A percentile compares a stretch with the other conserved stretches of the same genome.
phyloP scores from a whole-genome alignment of 495 filamentous ascomycete genomes.

The Gamarada debralockiae region DNA sequence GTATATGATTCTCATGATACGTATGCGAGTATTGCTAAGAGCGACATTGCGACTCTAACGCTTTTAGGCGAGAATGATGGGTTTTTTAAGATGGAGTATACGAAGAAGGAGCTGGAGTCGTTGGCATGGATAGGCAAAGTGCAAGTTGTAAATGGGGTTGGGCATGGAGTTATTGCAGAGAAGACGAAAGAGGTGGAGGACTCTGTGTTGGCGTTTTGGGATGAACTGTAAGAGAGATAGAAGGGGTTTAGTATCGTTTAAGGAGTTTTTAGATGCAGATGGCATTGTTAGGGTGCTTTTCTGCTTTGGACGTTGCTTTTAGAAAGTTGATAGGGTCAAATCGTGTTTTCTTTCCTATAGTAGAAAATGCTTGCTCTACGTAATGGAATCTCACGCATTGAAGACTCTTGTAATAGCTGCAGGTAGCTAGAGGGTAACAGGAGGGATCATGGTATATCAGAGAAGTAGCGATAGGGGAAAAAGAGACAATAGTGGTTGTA shows the following conservation, averaged over 20 bases:
- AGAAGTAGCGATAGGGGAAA: too few species aligned
- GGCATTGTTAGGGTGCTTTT: too few species aligned
- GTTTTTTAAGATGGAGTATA: conserved; percentile 24
- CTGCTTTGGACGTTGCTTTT: too few species aligned
- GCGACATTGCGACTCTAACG: conserved; percentile 24
- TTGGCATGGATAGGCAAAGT: conserved; percentile 12
- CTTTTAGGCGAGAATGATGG: conserved; percentile 41
- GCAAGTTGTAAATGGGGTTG: conserved; percentile 26
- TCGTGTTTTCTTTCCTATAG: too few species aligned
- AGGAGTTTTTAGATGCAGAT: too few species aligned
- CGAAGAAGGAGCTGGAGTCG: conserved; percentile 5
- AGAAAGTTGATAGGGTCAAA: too few species aligned
- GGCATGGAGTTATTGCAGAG: conserved; percentile 27
- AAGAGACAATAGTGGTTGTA: too few species aligned
- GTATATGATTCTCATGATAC: conserved; percentile 34
- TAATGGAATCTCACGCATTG: too few species aligned
- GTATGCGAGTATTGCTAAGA: conserved; percentile 31
- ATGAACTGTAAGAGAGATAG: not conserved
- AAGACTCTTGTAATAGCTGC: too few species aligned
- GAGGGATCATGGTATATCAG: too few species aligned
- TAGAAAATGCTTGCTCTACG: too few species aligned
- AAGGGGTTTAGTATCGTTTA: not conserved
- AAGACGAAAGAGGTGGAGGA: conserved; percentile 8
- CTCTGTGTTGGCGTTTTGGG: conserved; percentile 15
- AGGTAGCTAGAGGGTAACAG: too few species aligned